Base-by-base conservation (phyloP, 306 rosid species). In the Cucurbita ficifolia region DNA sequence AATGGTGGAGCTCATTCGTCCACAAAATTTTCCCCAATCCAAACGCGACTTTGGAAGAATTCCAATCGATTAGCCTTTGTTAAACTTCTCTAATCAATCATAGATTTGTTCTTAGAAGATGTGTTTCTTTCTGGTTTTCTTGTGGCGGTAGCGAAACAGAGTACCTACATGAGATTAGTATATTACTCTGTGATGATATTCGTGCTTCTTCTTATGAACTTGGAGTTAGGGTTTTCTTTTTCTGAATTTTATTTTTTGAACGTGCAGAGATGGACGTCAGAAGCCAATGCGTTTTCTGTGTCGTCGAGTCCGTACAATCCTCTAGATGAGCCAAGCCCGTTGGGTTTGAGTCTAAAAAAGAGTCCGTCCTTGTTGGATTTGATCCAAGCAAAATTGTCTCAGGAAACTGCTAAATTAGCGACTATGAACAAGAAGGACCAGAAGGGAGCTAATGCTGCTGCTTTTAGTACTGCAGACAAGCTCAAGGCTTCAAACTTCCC, bases 401-500 rank as follows among this genome's bases (percentile, higher is more conserved):
- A 87, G 10, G 88, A 86, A 19, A 63, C 53, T 79, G 51, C 72
- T 61, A n/a, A 73, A 65, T 60, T 64, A 22, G 78, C 38, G 58
- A 82, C 68, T 77, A 79, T 53, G 81, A 42, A 14, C 16, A 87
- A 83, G 59, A 79, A 73, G 46, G 91, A 29, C 24, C 79, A 45
- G 38, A 87, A 73, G 58, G 78, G 45, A 70, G 77, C 70, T 62
- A 82, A 85, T 70, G 82, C 70, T 62, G 81, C 84, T 70, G 82
- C 81, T 8, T 63, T 75, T 33, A 76, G 86, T 39, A 21, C 79
- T 17, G 19, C 65, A 4, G 97, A 91, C 79, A 91, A 91, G 88
- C 88, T 91, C 10, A 91, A 91, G 84, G 97, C 97, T 77, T 89
- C 93, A 1, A 91, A 91, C 78, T 91, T 91, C 78, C 89, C 96